A percentile compares a stretch with the other conserved stretches of the same genome.
phyloP scores from a whole-genome alignment of 2,329 filamentous ascomycete species.

The Pseudogymnoascus sp. region DNA sequence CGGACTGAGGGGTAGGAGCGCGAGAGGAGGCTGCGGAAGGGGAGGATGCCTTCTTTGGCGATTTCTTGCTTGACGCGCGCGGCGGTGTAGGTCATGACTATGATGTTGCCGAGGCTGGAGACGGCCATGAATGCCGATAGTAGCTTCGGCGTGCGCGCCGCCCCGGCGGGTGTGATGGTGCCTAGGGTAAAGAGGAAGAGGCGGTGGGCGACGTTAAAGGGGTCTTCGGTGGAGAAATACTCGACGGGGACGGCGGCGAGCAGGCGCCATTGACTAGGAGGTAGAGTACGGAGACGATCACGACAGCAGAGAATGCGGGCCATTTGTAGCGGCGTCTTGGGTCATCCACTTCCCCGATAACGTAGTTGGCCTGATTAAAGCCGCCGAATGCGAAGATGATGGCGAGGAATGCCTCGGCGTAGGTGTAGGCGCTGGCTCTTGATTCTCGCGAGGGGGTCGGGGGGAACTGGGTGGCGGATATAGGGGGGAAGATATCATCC shows the following conservation, averaged over 20 bases:
- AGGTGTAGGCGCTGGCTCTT: slow-evolving; percentile 21
- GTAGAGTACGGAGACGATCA: slow-evolving; percentile 31
- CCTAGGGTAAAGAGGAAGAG: slow-evolving; percentile 33
- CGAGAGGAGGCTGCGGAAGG: slow-evolving; percentile 44
- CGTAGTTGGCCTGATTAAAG: slow-evolving; percentile 40
- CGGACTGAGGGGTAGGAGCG: slow-evolving; percentile 8
- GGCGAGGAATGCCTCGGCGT: slow-evolving; percentile 37
- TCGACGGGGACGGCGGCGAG: slow-evolving; percentile 33
- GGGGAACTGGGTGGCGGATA: not conserved
- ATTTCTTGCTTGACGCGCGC: slow-evolving; percentile 54
- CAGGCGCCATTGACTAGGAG: slow-evolving; percentile 37
- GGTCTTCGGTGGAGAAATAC: slow-evolving; percentile 17
- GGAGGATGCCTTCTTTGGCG: slow-evolving; percentile 51
- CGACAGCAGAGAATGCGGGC: slow-evolving; percentile 31
- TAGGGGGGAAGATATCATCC: not conserved
- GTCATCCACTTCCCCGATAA: slow-evolving; percentile 34
- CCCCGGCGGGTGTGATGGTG: slow-evolving; percentile 24
- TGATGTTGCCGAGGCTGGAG: slow-evolving; percentile 49
- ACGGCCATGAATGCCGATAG: slow-evolving; percentile 47
- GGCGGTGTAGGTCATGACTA: slow-evolving; percentile 51
- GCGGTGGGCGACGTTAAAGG: slow-evolving; percentile 26
- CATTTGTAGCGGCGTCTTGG: slow-evolving; percentile 34
- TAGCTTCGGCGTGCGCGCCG: slow-evolving; percentile 28
- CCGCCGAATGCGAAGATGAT: slow-evolving; percentile 38
- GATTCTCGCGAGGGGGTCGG: not conserved